Percentiles rank a stretch among this genome's conserved stretches.
Evolutionary conservation across 1,284 basidiomycete genomes (phyloP).

Genomic region (Microbotryum saponariae): DNA sequence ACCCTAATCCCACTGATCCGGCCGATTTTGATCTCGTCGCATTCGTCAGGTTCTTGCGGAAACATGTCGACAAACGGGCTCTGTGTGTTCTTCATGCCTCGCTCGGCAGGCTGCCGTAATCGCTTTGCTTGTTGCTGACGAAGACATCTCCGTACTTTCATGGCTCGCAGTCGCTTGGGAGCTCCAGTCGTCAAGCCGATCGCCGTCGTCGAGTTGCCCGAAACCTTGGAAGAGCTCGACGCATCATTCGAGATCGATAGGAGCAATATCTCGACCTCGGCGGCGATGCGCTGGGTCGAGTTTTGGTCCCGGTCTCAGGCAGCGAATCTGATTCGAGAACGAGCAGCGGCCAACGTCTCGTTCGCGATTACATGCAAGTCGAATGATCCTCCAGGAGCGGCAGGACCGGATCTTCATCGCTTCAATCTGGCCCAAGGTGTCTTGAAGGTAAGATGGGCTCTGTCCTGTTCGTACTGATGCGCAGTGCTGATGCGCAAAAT

Average conservation of each 20-base stretch:
- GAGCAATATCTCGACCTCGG: conserved; percentile 39
- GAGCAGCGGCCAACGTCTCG: conserved; percentile 51
- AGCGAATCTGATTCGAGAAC: conserved; percentile 70
- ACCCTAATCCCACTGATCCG: conserved; percentile 59
- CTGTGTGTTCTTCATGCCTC: conserved; percentile 51
- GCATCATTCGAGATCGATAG: conserved; percentile 47
- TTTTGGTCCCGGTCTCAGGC: conserved; percentile 61
- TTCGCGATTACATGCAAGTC: conserved; percentile 49
- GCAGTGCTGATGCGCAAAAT: too few relatives aligned
- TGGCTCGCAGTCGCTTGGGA: conserved; percentile 29
- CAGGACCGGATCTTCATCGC: too few relatives aligned
- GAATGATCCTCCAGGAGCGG: too few relatives aligned
- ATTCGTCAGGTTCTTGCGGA: conserved; percentile 71
- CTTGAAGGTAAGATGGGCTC: too few relatives aligned
- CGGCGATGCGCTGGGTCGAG: conserved; percentile 50
- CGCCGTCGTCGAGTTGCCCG: conserved; percentile 48
- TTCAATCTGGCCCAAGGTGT: too few relatives aligned
- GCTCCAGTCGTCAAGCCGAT: conserved; percentile 47
- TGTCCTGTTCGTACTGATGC: too few relatives aligned
- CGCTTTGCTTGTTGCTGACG: neutral
- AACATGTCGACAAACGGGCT: conserved; percentile 71
- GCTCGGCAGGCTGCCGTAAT: too few relatives aligned
- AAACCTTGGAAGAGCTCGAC: conserved; percentile 48
- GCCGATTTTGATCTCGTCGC: conserved; percentile 65
- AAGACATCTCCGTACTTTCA: neutral